Evolutionary conservation across 2,329 filamentous ascomycete genomes (phyloP), one percentile per base, ranked within the genome.

Genomic region (Mycosphaerella sp.): DNA sequence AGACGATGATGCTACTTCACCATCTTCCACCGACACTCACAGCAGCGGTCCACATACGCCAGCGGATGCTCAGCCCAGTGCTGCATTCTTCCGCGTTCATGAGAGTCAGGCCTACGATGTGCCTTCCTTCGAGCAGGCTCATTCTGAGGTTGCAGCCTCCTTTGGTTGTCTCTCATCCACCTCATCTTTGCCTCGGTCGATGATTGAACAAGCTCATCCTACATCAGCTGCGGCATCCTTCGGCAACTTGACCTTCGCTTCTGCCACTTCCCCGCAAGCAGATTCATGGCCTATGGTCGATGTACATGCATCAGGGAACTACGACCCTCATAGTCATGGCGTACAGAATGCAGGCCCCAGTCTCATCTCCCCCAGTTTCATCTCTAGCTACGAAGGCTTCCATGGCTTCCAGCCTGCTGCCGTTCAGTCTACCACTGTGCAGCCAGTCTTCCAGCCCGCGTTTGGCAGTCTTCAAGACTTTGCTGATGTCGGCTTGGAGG

Each of bases 21-120:
- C 58, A 28, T 54, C 52, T 8, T 58, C 59, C 5, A 27, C 57
- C 17, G 52, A 50, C 21, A 50, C 53, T 13, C 37, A 53, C 30
- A 52, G 50, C 48, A 53, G 51, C 28, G 52, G 51, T 36, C 58
- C 60, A 37, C 35, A 34, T 8, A 62, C 60, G n/a, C 59, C 61
- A 9, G 25, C 53, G 8, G 54, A 45, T 37, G 41, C 53, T 27
- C 28, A 30, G 25, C 41, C 21, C 6, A 18, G 16, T 37, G 47
- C 35, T 21, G n/a, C 28, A n/a, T 17, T 21, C 6, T n/a, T 28
- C 3, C 30, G 10, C 27, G 4, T 32, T 6, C 25, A 48, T 6
- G 16, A 25, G 2, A 28, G 25, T 6, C 36, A 36, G 12, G 16
- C 10, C 2, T 25, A 41, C 36, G 45, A 35, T 18, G 14, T 5